A percentile compares a stretch with the other conserved stretches of the same genome.
Evolutionary conservation across 306 rosid genomes (phyloP).

Genomic region (barrel medic (Medicago truncatula)): DNA sequence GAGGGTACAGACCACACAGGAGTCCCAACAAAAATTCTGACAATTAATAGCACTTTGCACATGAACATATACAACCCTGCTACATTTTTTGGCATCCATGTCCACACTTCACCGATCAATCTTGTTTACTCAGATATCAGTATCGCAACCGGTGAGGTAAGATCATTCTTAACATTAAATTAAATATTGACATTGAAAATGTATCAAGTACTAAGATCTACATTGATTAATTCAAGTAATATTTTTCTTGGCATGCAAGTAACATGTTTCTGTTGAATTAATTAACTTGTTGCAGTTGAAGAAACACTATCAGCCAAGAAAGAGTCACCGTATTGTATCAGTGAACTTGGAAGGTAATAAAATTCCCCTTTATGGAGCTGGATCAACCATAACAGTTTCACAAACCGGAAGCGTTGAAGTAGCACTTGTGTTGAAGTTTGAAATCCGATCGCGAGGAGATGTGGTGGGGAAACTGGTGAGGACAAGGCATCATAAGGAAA

Average conservation of each 20-base stretch:
- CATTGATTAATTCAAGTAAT: not conserved
- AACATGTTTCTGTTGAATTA: constrained; percentile 11
- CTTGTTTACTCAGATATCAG: constrained; percentile 77
- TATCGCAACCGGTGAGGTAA: constrained; percentile 86
- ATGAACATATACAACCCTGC: constrained; percentile 86
- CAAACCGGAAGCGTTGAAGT: constrained; percentile 57
- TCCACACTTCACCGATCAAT: constrained; percentile 70
- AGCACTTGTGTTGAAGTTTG: constrained; percentile 61
- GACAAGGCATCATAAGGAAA: constrained; percentile 63
- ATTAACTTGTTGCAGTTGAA: constrained; percentile 60
- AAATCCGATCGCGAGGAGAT: constrained; percentile 67
- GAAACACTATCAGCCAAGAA: constrained; percentile 88
- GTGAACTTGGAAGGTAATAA: constrained; percentile 66
- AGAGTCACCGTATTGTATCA: constrained; percentile 63
- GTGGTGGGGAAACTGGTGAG: constrained; percentile 90
- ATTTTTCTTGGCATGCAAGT: constrained; percentile 8
- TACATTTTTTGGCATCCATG: constrained; percentile 88
- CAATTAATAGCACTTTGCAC: constrained; percentile 73
- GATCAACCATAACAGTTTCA: constrained; percentile 55
- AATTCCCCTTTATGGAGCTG: constrained; percentile 93
- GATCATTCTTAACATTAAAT: not conserved
- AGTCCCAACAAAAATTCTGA: constrained; percentile 79
- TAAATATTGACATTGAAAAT: constrained; percentile 1
- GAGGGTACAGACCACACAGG: constrained; percentile 85
- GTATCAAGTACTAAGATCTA: not conserved